Percentiles rank a stretch among this genome's conserved stretches.
Evolutionary conservation across 441 rosid species (phyloP).

Genomic region (Geranium incanum): DNA sequence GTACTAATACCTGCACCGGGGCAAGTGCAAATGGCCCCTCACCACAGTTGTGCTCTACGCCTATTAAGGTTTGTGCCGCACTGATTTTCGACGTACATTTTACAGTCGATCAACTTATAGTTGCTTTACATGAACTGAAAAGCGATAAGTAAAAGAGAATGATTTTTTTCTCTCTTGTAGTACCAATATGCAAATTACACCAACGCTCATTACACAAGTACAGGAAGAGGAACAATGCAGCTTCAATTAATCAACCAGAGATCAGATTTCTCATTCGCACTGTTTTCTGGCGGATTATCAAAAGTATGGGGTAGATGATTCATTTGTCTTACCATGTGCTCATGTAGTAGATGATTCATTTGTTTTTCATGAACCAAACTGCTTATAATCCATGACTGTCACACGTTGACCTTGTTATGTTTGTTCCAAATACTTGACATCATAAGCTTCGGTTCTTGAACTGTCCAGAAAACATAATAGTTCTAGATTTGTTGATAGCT

Average conservation of each 20-base stretch:
- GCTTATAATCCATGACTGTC: neutral
- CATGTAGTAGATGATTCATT: neutral
- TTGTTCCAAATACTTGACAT: neutral
- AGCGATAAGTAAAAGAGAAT: slow-evolving; percentile 1
- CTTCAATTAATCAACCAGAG: slow-evolving; percentile 10
- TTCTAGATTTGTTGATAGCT: neutral
- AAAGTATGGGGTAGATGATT: neutral
- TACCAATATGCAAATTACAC: slow-evolving; percentile 69
- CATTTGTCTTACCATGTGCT: neutral
- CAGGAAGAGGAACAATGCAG: slow-evolving; percentile 3
- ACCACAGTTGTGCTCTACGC: slow-evolving; percentile 59
- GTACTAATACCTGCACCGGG: slow-evolving; percentile 51
- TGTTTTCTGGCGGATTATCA: neutral
- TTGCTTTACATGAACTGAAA: slow-evolving; percentile 1
- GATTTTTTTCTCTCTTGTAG: slow-evolving; percentile 32
- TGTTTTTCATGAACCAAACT: neutral
- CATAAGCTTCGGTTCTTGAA: neutral
- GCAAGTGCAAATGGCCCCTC: slow-evolving; percentile 39
- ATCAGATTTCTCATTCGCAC: slow-evolving; percentile 1
- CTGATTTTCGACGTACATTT: slow-evolving; percentile 10
- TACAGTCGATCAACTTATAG: neutral
- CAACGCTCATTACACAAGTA: slow-evolving; percentile 36
- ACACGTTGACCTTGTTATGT: neutral
- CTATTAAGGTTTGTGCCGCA: slow-evolving; percentile 52
- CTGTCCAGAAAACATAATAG: neutral